phyloP scores from a whole-genome alignment of 768 basidiomycete genomes.

The Brasilioporus rufonigricans region DNA sequence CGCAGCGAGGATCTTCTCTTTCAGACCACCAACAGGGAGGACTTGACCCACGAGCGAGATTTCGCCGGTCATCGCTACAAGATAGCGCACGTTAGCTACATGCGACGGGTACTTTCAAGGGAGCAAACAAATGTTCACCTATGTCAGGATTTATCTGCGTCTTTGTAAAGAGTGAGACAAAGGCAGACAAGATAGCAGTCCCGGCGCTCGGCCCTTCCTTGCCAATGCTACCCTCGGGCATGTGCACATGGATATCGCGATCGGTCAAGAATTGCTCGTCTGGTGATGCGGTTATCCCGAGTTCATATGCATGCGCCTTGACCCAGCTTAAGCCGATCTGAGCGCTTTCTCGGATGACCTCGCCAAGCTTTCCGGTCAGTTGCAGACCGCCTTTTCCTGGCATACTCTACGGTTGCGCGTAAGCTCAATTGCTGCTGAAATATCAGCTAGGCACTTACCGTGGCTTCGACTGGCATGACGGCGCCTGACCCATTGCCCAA shows the following conservation, averaged over 20 bases:
- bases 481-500: conserved; percentile 95
- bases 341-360: conserved; percentile 95
- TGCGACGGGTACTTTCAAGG: neutral
- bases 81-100: neutral
- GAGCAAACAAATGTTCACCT: conserved; percentile 50
- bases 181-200: conserved; percentile 87
- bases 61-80: conserved; percentile 94
- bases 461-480: conserved; percentile 96
- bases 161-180: conserved; percentile 89
- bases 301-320: conserved; percentile 82
- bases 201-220: conserved; percentile 98
- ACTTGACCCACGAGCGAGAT: conserved; percentile 96
- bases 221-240: conserved; percentile 92
- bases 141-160: conserved; percentile 84
- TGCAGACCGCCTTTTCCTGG: conserved; percentile 93
- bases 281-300: conserved; percentile 75
- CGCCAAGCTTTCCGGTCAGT: conserved; percentile 95
- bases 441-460: conserved; percentile 47
- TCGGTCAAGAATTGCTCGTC: conserved; percentile 82
- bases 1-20: conserved; percentile 95
- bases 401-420: conserved; percentile 62
- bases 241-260: conserved; percentile 91
- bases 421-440: neutral
- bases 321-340: conserved; percentile 95
- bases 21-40: conserved; percentile 91